phyloP scores from a whole-genome alignment of 129 eudicot genomes.

The Erigeron canadensis region DNA sequence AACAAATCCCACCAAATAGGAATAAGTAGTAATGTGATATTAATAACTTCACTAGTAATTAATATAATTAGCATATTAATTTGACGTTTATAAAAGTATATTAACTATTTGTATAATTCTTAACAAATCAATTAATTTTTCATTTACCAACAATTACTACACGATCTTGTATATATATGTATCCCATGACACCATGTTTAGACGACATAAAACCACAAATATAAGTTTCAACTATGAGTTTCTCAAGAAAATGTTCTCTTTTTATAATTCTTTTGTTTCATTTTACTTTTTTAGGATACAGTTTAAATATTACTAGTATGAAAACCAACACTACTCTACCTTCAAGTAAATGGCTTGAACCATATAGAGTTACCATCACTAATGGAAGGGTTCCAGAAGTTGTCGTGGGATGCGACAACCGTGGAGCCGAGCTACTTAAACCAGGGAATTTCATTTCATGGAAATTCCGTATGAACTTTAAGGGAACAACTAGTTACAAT shows the following conservation, averaged over 20 bases:
- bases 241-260: not conserved
- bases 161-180: too few relatives aligned
- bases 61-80: too few relatives aligned
- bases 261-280: not conserved
- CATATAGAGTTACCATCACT: constrained; percentile 17
- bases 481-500: not conserved
- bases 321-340: not conserved
- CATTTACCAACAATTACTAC: too few relatives aligned
- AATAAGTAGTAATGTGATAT: too few relatives aligned
- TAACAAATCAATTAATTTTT: too few relatives aligned
- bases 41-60: too few relatives aligned
- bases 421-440: not conserved
- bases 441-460: constrained; percentile 4
- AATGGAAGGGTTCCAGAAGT: not conserved
- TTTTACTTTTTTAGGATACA: not conserved
- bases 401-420: constrained; percentile 5
- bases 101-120: too few relatives aligned
- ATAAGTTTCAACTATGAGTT: not conserved
- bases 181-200: not conserved
- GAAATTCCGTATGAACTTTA: constrained; percentile 4
- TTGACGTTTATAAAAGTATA: too few relatives aligned
- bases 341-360: constrained; percentile 26
- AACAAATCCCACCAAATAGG: too few relatives aligned
- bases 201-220: not conserved
- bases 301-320: not conserved